Evolutionary conservation across 768 basidiomycete species (phyloP), one percentile per base, ranked within the genome.

Genomic region (Kwoniella heveanensis): DNA sequence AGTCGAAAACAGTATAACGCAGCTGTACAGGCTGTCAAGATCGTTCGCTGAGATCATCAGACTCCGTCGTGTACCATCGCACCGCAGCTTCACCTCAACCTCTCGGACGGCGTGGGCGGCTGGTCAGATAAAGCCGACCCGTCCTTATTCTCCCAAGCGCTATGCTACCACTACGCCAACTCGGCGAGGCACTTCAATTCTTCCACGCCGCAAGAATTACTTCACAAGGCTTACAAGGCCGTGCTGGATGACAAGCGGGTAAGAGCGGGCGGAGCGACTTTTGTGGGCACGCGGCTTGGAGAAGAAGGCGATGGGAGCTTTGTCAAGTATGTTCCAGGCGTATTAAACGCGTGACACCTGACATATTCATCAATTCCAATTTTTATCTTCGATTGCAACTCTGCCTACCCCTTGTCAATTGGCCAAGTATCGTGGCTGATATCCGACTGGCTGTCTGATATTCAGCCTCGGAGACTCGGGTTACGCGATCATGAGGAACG

Each of bases 31-130:
- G n/a, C n/a, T n/a, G n/a, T n/a, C n/a, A n/a, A n/a, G n/a, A n/a
- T n/a, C n/a, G n/a, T n/a, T n/a, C n/a, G n/a, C n/a, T n/a, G n/a
- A n/a, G n/a, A n/a, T n/a, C n/a, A n/a, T n/a, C n/a, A n/a, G n/a
- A n/a, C n/a, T n/a, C n/a, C n/a, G n/a, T n/a, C n/a, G n/a, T n/a
- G n/a, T n/a, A n/a, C n/a, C n/a, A n/a, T n/a, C n/a, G n/a, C n/a
- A n/a, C 21, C 60, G 36, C 66, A 70, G 70, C 73, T 71, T 15
- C 74, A 73, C 46, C 83, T 96, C 57, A 92, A 91, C 37, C 86
- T 96, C 4, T 90, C 92, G 39, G 93, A 97, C 71, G 93, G 93
- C 21, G 92, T 96, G 3, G 92, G 92, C 1, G 92, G 93, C 21
- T 97, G 94, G 94, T 85, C 52, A 86, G 88, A 37, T 85, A 86